Evolutionary conservation across 2,329 filamentous ascomycete species (phyloP), one percentile per base, ranked within the genome.

Genomic region (Talaromyces piceae): DNA sequence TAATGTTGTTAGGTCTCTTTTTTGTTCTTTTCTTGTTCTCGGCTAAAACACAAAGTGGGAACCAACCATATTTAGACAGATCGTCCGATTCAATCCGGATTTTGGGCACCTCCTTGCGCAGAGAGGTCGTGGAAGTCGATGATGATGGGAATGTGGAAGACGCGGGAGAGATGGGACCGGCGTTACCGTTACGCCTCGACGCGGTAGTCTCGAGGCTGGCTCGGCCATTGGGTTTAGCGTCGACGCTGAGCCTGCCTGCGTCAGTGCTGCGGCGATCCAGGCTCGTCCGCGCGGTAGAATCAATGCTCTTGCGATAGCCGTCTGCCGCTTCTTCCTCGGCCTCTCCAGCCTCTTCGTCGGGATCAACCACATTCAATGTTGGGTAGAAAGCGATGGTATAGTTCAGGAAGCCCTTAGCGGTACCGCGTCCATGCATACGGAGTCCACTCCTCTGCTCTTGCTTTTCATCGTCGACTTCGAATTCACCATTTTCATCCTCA

Each of bases 341-440:
- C 51, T 75, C 72, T 28, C 78, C 75, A 41, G 68, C 70, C 53
- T 75, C 73, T 50, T 76, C 91, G 7, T 95, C 91, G 1, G 91
- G 91, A 67, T 98, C 91, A 52, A 87, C 82, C 23, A 95, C 78
- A 58, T 93, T 89, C 27, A 96, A 74, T 39, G 87, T 88, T 2
- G 94, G 93, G 67, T 88, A 97, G 76, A 98, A 98, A 1, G 91
- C 79, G 47, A 85, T 84, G 0, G 86, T 91, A 68, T 90, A 96
- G 59, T 84, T 83, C 13, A 98, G 75, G 1, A 74, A 78, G 54
- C 94, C 93, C 76, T 95, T 97, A 26, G 81, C 74, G 26, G 81
- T 76, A 28, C 87, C 82, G 61, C 84, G 85, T 28, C 84, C 82
- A 28, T 52, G 18, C 26, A 94, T 76, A 9, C 83, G 82, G 22